Base-by-base conservation (phyloP, 495 filamentous ascomycete species). In the Cercophora samala region DNA sequence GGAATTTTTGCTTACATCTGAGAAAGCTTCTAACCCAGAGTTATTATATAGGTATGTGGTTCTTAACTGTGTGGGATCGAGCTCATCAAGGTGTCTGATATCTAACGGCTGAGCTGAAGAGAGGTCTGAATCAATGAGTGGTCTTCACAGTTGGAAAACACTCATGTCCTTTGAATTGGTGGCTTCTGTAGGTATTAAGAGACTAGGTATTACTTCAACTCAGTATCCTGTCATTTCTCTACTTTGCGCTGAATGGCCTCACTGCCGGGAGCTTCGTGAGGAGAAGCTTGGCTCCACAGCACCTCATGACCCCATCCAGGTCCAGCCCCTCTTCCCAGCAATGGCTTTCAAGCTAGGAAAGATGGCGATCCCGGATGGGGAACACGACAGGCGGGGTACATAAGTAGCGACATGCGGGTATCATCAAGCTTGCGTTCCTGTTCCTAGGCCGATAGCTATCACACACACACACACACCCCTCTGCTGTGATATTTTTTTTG, bases 311-410 rank as follows among this genome's bases (percentile, higher is more conserved):
- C 37, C 13, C 37, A 46, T 46, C 37, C 22, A 29, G 6, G 23
- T 56, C 52, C 51, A 46, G 23, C 68, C 51, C 62, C 64, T 64
- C 68, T 23, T 62, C 18, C 54, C 65, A 52, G 19, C 42, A 37
- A 26, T 64, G 22, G 23, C 19, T 55, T 13, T 18, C 23, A 18
- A 32, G 58, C 25, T 56, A 63, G 60, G 32, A 69, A 66, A 29
- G 58, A 54, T 60, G 58, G 65, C 5, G 64, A 68, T 62, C 54
- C 69, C 64, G 56, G 62, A 66, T 66, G 62, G 64, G 70, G 70
- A 67, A 67, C 69, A 70, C 72, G 59, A 65, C 65, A 74, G 69
- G 71, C 67, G 69, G 72, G 72, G 72, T 73, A 69, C 60, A 29
- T 11, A 19, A 62, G 58, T n/a, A 60, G 24, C 9, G 24, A 32